Conservation (phyloP, 345 rosid genomes). For the Kandelia obovata region DNA sequence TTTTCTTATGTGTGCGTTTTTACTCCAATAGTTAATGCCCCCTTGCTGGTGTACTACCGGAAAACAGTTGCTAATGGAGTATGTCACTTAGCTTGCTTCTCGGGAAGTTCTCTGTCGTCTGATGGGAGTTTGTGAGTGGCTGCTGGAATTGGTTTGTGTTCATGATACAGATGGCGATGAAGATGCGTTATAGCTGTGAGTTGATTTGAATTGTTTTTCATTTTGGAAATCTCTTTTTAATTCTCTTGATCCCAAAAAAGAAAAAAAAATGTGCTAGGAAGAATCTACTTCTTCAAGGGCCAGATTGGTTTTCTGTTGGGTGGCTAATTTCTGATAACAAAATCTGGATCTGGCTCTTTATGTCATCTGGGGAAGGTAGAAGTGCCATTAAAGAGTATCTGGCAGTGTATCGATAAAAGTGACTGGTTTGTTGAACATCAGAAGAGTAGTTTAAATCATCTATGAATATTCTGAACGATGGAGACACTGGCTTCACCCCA, state of each 20-base stretch:
- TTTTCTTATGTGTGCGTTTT: neutral
- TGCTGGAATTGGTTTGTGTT: slow-evolving; percentile 32
- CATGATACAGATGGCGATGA: slow-evolving; percentile 21
- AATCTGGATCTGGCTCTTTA: slow-evolving; percentile 15
- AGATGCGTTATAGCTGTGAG: slow-evolving; percentile 24
- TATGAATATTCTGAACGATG: slow-evolving; percentile 25
- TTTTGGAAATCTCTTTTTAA: slow-evolving; percentile 10
- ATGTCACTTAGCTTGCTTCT: slow-evolving; percentile 12
- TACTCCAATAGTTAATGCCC: too few species aligned
- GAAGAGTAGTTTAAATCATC: slow-evolving; percentile 14
- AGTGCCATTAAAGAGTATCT: slow-evolving; percentile 12
- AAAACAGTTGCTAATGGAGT: slow-evolving; percentile 19
- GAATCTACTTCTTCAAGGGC: slow-evolving; percentile 14
- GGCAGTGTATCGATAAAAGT: neutral
- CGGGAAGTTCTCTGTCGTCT: slow-evolving; percentile 10
- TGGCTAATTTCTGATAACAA: slow-evolving; percentile 3
- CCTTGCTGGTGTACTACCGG: slow-evolving; percentile 16
- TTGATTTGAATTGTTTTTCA: slow-evolving; percentile 2
- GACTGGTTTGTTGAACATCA: slow-evolving; percentile 5
- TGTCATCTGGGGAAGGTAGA: slow-evolving; percentile 1
- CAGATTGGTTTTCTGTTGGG: slow-evolving; percentile 14
- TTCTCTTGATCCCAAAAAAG: neutral
- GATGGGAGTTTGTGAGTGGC: slow-evolving; percentile 36
- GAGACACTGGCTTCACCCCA: slow-evolving; percentile 58
- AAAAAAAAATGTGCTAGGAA: slow-evolving; percentile 23